Evolutionary conservation across 2,329 filamentous ascomycete genomes (phyloP).

Genomic region (Biscogniauxia marginata): DNA sequence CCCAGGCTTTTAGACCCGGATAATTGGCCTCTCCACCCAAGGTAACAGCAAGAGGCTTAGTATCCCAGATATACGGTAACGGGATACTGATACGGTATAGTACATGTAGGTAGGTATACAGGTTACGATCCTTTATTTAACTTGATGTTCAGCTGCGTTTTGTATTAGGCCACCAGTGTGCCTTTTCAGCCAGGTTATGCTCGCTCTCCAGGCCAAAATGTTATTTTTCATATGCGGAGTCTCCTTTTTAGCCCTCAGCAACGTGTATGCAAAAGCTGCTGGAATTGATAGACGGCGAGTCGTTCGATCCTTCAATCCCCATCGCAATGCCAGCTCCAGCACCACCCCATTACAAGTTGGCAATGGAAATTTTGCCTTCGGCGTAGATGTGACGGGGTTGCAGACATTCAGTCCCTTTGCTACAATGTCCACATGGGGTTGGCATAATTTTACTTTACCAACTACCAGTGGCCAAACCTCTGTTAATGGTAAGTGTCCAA

Average conservation of each 20-base stretch:
- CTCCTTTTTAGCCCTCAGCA: slow-evolving; percentile 4
- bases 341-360: slow-evolving; percentile 53
- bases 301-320: slow-evolving; percentile 44
- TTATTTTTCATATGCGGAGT: slow-evolving; percentile 3
- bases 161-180: too few relatives aligned
- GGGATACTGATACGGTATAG: not conserved
- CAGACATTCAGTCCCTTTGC: slow-evolving; percentile 46
- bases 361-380: slow-evolving; percentile 50
- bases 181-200: not conserved
- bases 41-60: slow-evolving; percentile 5
- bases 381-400: slow-evolving; percentile 46
- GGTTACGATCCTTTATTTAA: too few relatives aligned
- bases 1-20: slow-evolving; percentile 16
- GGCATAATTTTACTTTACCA: slow-evolving; percentile 49
- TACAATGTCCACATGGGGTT: slow-evolving; percentile 49
- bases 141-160: too few relatives aligned
- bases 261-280: slow-evolving; percentile 6
- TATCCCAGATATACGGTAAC: not conserved
- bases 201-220: slow-evolving; percentile 6
- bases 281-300: slow-evolving; percentile 34
- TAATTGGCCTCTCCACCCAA: slow-evolving; percentile 18
- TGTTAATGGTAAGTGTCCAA: slow-evolving; percentile 30
- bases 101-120: too few relatives aligned
- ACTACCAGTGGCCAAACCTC: slow-evolving; percentile 38
- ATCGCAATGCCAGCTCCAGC: slow-evolving; percentile 45